Evolutionary conservation across 257 asterid species (phyloP).

Genomic region (Linaria vulgaris): DNA sequence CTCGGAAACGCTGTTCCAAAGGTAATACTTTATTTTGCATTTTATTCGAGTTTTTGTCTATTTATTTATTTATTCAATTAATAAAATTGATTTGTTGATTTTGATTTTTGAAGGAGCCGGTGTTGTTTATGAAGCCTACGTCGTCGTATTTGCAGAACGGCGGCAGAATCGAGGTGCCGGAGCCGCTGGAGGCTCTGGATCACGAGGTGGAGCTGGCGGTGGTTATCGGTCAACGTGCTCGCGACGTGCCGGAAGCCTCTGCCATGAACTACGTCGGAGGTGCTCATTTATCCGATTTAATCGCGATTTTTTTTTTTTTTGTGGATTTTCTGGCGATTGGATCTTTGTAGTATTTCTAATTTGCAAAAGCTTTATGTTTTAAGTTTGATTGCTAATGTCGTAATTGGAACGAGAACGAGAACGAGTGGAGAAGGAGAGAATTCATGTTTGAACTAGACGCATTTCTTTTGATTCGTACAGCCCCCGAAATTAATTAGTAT

Average conservation of each 20-base stretch:
- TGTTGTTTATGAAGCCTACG: conserved; percentile 94
- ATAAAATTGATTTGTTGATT: conserved; percentile 9
- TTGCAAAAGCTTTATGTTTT: not conserved
- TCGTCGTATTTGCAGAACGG: conserved; percentile 86
- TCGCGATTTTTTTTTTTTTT: not conserved
- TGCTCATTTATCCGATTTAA: conserved; percentile 28
- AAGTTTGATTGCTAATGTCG: not conserved
- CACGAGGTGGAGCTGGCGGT: conserved; percentile 98
- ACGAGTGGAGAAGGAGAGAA: too few species aligned
- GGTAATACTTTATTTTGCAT: conserved; percentile 28
- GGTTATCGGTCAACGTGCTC: conserved; percentile 78
- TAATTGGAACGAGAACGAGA: too few species aligned
- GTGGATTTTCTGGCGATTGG: not conserved
- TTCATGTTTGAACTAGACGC: too few species aligned
- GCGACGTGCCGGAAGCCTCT: conserved; percentile 74
- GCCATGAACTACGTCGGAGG: conserved; percentile 94
- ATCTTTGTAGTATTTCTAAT: not conserved
- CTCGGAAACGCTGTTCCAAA: conserved; percentile 93
- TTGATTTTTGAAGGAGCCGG: conserved; percentile 71
- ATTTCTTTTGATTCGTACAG: too few species aligned
- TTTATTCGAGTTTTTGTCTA: not conserved
- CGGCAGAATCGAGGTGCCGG: conserved; percentile 83
- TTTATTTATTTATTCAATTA: not conserved
- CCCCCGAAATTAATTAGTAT: too few species aligned
- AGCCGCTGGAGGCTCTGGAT: conserved; percentile 74